Evolutionary conservation across 441 rosid species (phyloP), one percentile per base, ranked within the genome.

Genomic region (Metrosideros polymorpha): DNA sequence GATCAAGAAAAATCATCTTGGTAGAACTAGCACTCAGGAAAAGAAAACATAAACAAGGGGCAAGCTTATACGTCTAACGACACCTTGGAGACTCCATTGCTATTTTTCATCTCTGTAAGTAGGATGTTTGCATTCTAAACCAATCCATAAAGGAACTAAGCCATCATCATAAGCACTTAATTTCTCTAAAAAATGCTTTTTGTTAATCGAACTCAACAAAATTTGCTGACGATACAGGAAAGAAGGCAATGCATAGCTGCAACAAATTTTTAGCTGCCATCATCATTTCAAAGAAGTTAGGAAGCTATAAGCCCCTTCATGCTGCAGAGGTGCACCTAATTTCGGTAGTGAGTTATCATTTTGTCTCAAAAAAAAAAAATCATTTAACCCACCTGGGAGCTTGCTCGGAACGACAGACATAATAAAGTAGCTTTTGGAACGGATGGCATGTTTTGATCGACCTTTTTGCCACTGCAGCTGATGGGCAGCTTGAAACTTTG

Each of bases 341-440:
- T 7, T 55, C 2, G 1, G 53, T 0, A 53, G 27, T 2, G 0
- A 45, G 32, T 42, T 14, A 30, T 32, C 42, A 82, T 22, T 43
- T 56, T 50, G 29, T 55, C 45, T 22, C 27, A 3, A 32, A 13
- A 54, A 79, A 82, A 29, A 35, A 59, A 66, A 35, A 59, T 55
- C 43, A 22, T 35, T 32, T 35, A 39, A 29, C 75, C 87, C 89
- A 95, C 99, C 98, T 92, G 95, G 83, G 99, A 97, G 89, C 87
- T 94, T 35, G 96, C 98, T 53, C 98, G 94, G 86, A 96, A 96
- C n/a, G 96, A 89, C 82, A 97, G 94, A 79, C 99, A 97, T 24
- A 97, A 66, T 84, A 97, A 87, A 75, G 96, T 92, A 57, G 88
- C 97, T 89, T 88, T 92, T 51, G 94, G 95, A 85, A 54, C 87